A percentile compares a stretch with the other conserved stretches of the same genome.
Conservation (phyloP, 306 rosid species). For the Abrus pulchellus region DNA sequence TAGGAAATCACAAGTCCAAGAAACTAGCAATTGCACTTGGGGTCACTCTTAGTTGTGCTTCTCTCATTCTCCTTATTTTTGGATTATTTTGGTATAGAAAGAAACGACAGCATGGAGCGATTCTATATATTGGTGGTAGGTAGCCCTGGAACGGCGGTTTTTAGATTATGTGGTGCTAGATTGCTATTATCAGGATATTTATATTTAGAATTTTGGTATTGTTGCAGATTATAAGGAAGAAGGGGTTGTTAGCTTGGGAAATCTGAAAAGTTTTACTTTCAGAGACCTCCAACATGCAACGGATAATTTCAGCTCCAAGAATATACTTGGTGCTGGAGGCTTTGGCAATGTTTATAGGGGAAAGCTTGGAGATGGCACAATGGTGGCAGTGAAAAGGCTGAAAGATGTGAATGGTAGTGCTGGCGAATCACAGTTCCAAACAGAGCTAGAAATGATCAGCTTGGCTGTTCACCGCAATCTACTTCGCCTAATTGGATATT, state of each 20-base stretch:
- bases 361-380: constrained; percentile 80
- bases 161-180: constrained; percentile 18
- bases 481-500: constrained; percentile 86
- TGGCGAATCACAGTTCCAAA: constrained; percentile 90
- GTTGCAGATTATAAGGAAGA: constrained; percentile 79
- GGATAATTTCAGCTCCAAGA: constrained; percentile 77
- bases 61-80: constrained; percentile 59
- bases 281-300: constrained; percentile 91
- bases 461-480: constrained; percentile 94
- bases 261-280: constrained; percentile 81
- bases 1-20: constrained; percentile 73
- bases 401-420: constrained; percentile 89
- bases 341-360: constrained; percentile 95
- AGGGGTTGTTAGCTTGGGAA: constrained; percentile 82
- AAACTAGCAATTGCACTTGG: constrained; percentile 87
- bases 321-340: constrained; percentile 97
- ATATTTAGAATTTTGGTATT: constrained; percentile 34
- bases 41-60: constrained; percentile 73
- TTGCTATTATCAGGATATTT: not conserved
- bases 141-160: constrained; percentile 24
- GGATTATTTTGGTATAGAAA: constrained; percentile 71
- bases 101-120: constrained; percentile 67
- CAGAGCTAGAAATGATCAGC: constrained; percentile 98
- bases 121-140: constrained; percentile 78
- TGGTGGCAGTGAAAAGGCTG: constrained; percentile 95